Evolutionary conservation across 169 alveolate species (phyloP), one percentile per base, ranked within the genome.

Genomic region (Babesia gibsoni): DNA sequence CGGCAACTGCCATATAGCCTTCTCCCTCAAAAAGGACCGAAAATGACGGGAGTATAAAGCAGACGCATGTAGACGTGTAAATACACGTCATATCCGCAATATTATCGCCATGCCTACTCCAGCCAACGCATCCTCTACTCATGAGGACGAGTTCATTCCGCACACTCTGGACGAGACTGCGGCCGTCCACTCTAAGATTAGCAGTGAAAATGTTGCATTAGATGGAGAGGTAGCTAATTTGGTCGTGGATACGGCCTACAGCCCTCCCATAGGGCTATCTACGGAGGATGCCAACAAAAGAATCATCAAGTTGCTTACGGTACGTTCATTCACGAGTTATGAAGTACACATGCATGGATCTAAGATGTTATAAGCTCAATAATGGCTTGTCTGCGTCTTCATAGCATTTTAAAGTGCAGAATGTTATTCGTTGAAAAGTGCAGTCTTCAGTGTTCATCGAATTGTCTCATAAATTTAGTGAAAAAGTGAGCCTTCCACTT

Each of bases 261-360:
- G 41, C 36, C 81, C 67, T 22, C 45, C 45, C 30, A 75, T 75
- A 18, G 84, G 84, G 10, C 70, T 75, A 35, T 36, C 80, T 36
- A 75, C 84, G 8, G 69, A 75, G 18, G 80, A 75, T 14, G 84
- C 64, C 53, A 75, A 53, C 61, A 32, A 45, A 6, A 32, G 78
- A 4, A 75, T 75, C 78, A 75, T 75, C 35, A 27, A 35, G 27
- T 20, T 59, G 22, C 57, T 75, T 18, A 52, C 69, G 56, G 84
- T 75, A 64, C 3, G 78, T 36, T 25, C 9, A 73, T 30, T 23
- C 53, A 10, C 22, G 25, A 32, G 22, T 32, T 39, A n/a, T n/a
- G n/a, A n/a, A n/a, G n/a, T n/a, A n/a, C n/a, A n/a, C n/a, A n/a
- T n/a, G n/a, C n/a, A n/a, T n/a, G n/a, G n/a, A n/a, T n/a, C n/a